A percentile compares a stretch with the other conserved stretches of the same genome.
Evolutionary conservation across 352 stramenopile genomes (phyloP).

Genomic region (Phytophthora rubi): DNA sequence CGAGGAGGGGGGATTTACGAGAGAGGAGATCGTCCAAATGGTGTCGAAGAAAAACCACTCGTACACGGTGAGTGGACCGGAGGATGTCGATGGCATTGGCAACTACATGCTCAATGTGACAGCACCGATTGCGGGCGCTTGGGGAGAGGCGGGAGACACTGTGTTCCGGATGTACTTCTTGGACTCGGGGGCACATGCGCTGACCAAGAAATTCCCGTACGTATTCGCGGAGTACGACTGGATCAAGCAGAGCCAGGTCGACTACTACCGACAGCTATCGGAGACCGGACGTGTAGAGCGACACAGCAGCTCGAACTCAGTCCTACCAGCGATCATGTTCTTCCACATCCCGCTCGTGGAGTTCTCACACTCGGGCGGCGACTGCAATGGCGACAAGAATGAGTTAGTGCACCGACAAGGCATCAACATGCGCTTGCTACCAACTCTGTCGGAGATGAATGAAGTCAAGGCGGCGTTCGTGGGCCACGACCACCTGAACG

Average conservation of each 20-base stretch:
- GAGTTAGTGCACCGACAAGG: constrained; percentile 44
- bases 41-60: constrained; percentile 45
- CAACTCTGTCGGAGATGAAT: constrained; percentile 48
- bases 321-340: constrained; percentile 61
- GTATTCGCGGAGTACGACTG: constrained; percentile 51
- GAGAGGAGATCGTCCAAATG: constrained; percentile 44
- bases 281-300: constrained; percentile 20
- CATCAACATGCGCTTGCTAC: constrained; percentile 50
- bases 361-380: constrained; percentile 10
- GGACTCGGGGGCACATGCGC: constrained; percentile 43
- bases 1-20: constrained; percentile 45
- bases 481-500: constrained; percentile 70
- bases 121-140: constrained; percentile 39
- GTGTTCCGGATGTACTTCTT: constrained; percentile 76
- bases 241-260: constrained; percentile 59
- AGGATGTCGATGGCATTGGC: constrained; percentile 43
- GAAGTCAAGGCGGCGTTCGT: constrained; percentile 70
- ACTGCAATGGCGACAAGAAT: constrained; percentile 43
- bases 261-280: constrained; percentile 48
- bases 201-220: constrained; percentile 38
- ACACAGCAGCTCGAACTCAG: constrained; percentile 25
- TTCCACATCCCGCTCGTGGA: constrained; percentile 70
- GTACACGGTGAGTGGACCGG: constrained; percentile 49
- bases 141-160: constrained; percentile 29
- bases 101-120: constrained; percentile 65